These are phyloP conservation scores for Colletotrichum liriopes DNA, from an alignment of 2,329 filamentous ascomycete species.

Conservation along the genomic window DNA sequence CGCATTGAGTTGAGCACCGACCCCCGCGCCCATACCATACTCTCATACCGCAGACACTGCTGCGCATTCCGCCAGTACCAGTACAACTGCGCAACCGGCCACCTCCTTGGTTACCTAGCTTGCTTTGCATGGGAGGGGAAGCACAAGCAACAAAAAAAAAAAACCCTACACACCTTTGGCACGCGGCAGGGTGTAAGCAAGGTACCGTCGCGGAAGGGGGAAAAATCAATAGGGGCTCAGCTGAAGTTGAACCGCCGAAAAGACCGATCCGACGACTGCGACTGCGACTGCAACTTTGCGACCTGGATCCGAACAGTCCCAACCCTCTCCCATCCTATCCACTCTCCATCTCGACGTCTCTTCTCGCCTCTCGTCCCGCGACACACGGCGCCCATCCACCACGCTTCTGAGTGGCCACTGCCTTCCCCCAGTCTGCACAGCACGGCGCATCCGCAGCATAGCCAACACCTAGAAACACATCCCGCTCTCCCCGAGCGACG, in stretches of 20 bases:
- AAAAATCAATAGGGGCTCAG: constrained; percentile 33
- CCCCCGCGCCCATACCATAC: constrained; percentile 30
- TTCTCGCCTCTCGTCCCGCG: constrained; percentile 17
- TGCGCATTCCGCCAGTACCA: constrained; percentile 1
- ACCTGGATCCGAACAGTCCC: constrained; percentile 21
- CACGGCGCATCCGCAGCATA: constrained; percentile 36
- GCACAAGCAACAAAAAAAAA: constrained; percentile 1
- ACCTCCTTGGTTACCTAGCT: constrained; percentile 28
- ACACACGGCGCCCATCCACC: constrained; percentile 14
- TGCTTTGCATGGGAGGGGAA: constrained; percentile 14
- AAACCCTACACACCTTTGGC: constrained; percentile 7
- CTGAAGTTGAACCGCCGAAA: constrained; percentile 32
- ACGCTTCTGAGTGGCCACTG: constrained; percentile 22
- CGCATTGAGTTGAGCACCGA: constrained; percentile 43
- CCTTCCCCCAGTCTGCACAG: constrained; percentile 30
- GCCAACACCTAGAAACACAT: constrained; percentile 39
- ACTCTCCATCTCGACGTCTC: constrained; percentile 13
- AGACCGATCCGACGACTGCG: constrained; percentile 32
- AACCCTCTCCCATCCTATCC: constrained; percentile 21
- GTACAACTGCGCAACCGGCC: constrained; percentile 12
- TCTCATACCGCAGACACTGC: constrained; percentile 3
- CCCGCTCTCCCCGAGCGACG: constrained; percentile 32
- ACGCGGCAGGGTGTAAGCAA: constrained; percentile 10
- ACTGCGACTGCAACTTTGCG: constrained; percentile 32
- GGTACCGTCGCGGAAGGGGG: neutral